Percentiles rank a stretch among this genome's conserved stretches.
phyloP scores from a whole-genome alignment of 2,329 filamentous ascomycete species.

The Ceratocystis eucalypticola region DNA sequence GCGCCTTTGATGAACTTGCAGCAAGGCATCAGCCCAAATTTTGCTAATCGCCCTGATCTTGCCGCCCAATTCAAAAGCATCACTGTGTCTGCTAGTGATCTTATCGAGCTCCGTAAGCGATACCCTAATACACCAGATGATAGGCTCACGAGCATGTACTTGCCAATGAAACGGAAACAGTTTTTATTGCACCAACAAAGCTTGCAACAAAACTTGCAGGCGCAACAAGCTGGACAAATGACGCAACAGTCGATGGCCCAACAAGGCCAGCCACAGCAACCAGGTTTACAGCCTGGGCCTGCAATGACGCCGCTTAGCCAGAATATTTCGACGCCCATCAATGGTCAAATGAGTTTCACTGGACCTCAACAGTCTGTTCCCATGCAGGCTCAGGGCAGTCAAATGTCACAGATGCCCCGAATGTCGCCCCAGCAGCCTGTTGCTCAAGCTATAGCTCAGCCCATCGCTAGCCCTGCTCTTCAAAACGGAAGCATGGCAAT shows the following conservation, averaged over 20 bases:
- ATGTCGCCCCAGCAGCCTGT: constrained; percentile 20
- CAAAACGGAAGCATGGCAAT: constrained; percentile 26
- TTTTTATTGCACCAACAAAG: constrained; percentile 26
- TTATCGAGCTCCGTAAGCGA: not conserved
- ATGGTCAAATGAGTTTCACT: not conserved
- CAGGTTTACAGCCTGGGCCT: not conserved
- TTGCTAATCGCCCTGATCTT: constrained; percentile 2
- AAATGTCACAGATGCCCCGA: constrained; percentile 10
- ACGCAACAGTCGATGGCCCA: constrained; percentile 22
- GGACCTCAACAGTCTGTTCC: not conserved
- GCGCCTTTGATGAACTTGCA: not conserved
- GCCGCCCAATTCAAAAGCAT: not conserved
- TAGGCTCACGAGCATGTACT: not conserved
- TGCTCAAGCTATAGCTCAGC: not conserved
- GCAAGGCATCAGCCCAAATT: not conserved
- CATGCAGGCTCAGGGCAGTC: constrained; percentile 6
- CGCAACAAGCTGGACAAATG: constrained; percentile 23
- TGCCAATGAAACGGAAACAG: not conserved
- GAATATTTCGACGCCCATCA: not conserved
- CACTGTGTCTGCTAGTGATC: not conserved
- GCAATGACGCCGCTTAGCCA: not conserved
- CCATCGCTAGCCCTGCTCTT: not conserved
- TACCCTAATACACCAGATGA: constrained; percentile 2
- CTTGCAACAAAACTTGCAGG: constrained; percentile 23
- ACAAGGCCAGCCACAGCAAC: constrained; percentile 20